These are phyloP conservation scores for Metschnikowia corniflorae DNA, from an alignment of 805 yeast species.

Conservation along the genomic window DNA sequence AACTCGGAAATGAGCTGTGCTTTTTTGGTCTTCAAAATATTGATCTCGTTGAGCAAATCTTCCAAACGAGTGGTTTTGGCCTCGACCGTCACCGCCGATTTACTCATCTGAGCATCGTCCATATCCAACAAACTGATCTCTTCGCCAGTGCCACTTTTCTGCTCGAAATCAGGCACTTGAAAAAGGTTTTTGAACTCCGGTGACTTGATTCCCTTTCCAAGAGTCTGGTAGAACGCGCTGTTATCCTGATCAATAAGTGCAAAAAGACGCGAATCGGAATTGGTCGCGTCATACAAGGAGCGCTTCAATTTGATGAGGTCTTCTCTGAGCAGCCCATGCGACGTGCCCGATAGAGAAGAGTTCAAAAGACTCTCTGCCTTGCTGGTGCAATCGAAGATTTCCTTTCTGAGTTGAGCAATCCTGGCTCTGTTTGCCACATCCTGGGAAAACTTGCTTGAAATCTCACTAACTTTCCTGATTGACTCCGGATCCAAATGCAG, in stretches of 20 bases:
- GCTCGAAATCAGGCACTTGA: slow-evolving; percentile 7
- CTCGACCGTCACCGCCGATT: slow-evolving; percentile 22
- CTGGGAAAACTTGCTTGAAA: slow-evolving; percentile 25
- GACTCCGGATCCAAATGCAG: slow-evolving; percentile 7
- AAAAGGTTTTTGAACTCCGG: slow-evolving; percentile 36
- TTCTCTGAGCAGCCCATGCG: slow-evolving; percentile 35
- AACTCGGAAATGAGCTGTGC: slow-evolving; percentile 56
- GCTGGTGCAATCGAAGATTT: slow-evolving; percentile 34
- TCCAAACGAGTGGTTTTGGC: slow-evolving; percentile 49
- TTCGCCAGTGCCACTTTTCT: slow-evolving; percentile 18
- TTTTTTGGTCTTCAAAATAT: slow-evolving; percentile 62
- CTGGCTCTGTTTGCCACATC: slow-evolving; percentile 33
- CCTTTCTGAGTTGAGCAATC: slow-evolving; percentile 30
- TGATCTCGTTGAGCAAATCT: slow-evolving; percentile 56
- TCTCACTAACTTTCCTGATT: slow-evolving; percentile 18
- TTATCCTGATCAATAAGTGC: slow-evolving; percentile 40
- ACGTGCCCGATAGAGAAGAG: slow-evolving; percentile 5
- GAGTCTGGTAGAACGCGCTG: slow-evolving; percentile 21
- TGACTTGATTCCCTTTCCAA: slow-evolving; percentile 42
- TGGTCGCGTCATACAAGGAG: slow-evolving; percentile 57
- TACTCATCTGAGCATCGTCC: slow-evolving; percentile 44
- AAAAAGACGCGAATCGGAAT: slow-evolving; percentile 54
- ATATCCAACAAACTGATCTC: slow-evolving; percentile 60
- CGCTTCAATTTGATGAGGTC: slow-evolving; percentile 56
- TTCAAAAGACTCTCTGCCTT: slow-evolving; percentile 28